Conservation (phyloP, 2,329 filamentous ascomycete species). For the Cryphonectria japonica region DNA sequence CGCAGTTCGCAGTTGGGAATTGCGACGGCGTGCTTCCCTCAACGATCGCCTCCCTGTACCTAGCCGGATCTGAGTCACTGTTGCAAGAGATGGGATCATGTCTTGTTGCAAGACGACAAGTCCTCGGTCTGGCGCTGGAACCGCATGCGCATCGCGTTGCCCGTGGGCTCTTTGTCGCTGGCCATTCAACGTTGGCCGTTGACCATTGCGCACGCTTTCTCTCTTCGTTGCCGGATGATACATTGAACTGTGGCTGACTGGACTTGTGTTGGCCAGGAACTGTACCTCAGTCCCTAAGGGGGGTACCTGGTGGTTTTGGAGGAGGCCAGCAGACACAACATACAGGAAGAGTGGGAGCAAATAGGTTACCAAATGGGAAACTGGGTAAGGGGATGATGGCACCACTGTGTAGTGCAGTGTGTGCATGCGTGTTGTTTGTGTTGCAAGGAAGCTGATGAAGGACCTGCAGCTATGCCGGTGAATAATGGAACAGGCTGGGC, state of each 20-base stretch:
- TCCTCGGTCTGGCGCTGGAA: neutral
- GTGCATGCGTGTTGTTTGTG: constrained; percentile 12
- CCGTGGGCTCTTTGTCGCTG: neutral
- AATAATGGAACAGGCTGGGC: constrained; percentile 63
- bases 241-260: constrained; percentile 22
- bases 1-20: constrained; percentile 1
- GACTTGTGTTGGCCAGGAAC: constrained; percentile 47
- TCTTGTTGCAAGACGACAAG: neutral
- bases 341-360: constrained; percentile 57
- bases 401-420: constrained; percentile 2
- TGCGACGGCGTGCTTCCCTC: constrained; percentile 5
- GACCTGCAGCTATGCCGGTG: constrained; percentile 38
- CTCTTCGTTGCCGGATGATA: neutral
- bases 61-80: neutral
- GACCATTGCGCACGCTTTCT: neutral
- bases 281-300: constrained; percentile 65
- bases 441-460: constrained; percentile 27
- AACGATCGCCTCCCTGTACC: neutral
- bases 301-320: constrained; percentile 64
- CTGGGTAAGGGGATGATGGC: constrained; percentile 53
- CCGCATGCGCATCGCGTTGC: neutral
- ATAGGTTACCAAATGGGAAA: constrained; percentile 67
- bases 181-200: neutral
- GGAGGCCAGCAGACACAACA: constrained; percentile 63
- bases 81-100: neutral